Percentiles rank a stretch among this genome's conserved stretches.
phyloP scores from a whole-genome alignment of 441 rosid species.

The Populus hybrid region DNA sequence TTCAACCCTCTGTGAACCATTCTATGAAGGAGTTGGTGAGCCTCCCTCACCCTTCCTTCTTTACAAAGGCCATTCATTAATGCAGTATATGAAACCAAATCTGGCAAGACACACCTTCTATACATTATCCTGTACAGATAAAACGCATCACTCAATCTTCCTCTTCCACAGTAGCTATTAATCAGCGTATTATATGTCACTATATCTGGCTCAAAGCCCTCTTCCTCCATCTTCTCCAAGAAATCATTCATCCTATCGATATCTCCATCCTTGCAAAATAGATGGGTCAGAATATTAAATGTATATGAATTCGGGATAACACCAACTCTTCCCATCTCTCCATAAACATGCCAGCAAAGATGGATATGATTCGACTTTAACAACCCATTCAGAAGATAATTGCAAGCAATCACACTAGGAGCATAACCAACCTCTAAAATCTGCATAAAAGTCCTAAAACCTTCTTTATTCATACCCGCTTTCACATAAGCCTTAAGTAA shows the following conservation, averaged over 20 bases:
- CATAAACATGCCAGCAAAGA: constrained; percentile 71
- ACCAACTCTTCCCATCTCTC: constrained; percentile 56
- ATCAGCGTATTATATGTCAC: constrained; percentile 85
- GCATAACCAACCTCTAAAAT: constrained; percentile 43
- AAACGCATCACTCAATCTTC: constrained; percentile 72
- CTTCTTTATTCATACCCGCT: constrained; percentile 48
- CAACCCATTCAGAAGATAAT: constrained; percentile 69
- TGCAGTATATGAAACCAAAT: constrained; percentile 69
- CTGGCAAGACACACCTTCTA: constrained; percentile 59
- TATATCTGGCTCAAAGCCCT: constrained; percentile 83
- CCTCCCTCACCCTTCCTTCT: constrained; percentile 39
- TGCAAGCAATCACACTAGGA: constrained; percentile 69
- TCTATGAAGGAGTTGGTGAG: constrained; percentile 36
- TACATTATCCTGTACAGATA: constrained; percentile 74
- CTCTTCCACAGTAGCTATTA: constrained; percentile 65
- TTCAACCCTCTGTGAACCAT: constrained; percentile 62
- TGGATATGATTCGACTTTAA: constrained; percentile 44
- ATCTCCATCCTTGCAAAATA: constrained; percentile 54
- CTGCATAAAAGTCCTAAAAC: constrained; percentile 41
- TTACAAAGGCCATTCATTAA: constrained; percentile 76
- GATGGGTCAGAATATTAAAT: constrained; percentile 68
- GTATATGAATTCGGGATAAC: constrained; percentile 60
- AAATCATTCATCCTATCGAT: constrained; percentile 55
- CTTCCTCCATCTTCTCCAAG: constrained; percentile 90
- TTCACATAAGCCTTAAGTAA: constrained; percentile 68